Evolutionary conservation across 108 stramenopile species (phyloP), one percentile per base, ranked within the genome.

Genomic region (Cyclotella atomus): DNA sequence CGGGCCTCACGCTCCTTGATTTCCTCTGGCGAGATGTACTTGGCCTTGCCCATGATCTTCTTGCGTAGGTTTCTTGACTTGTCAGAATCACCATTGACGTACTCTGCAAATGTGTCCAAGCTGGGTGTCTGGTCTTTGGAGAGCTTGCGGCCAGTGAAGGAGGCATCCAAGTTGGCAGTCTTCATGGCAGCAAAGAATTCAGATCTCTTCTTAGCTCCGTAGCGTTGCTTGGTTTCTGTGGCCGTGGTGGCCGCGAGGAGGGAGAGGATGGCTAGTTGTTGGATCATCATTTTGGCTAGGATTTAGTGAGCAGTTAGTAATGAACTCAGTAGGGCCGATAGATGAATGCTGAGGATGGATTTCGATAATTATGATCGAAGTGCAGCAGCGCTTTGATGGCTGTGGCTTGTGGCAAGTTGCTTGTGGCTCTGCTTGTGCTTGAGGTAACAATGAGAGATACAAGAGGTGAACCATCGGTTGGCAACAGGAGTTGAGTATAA

Each of bases 31-130:
- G 75, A 54, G 25, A 63, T 46, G 44, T 47, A 59, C 25, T 50
- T 64, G 61, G 67, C 68, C 75, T 55, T 76, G 30, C 30, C 19
- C 3, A 69, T 43, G 53, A 76, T 63, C 62, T 69, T 69, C 8
- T 62, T 53, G 3, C 68, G 57, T 3, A 59, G 38, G 10, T 34
- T 30, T 19, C 53, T 17, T 0, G 75, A 68, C n/a, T 36, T 17
- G 15, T 52, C 30, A 9, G 68, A 56, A 19, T 76, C 36, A 19
- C 75, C 75, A 20, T 76, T 68, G 44, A 45, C 30, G 50, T 38
- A 14, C 1, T 19, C 38, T 6, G 41, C 19, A 29, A 61, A 67
- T 29, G 50, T 64, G 24, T 76, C 68, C 47, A 71, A 3, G 30
- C 32, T 36, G 50, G 75, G 75, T 12, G 68, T 70, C 25, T 55